A percentile compares a stretch with the other conserved stretches of the same genome.
phyloP scores from a whole-genome alignment of 768 basidiomycete genomes.

The Fistulinella prunicolor region DNA sequence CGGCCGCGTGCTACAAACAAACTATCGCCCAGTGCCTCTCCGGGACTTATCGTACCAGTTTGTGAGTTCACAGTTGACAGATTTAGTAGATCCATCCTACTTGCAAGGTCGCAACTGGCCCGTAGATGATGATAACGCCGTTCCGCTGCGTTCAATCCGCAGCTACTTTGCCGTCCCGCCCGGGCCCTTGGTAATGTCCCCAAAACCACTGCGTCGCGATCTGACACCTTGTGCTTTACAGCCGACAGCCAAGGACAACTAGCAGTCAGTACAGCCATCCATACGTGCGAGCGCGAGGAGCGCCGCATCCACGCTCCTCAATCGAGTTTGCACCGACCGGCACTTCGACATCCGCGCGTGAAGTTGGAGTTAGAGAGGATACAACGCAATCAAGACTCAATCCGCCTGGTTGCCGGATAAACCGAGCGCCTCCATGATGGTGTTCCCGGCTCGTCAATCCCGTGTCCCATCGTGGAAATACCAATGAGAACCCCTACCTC shows the following conservation, averaged over 20 bases:
- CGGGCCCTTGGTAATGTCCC: too few species aligned
- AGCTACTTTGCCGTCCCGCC: too few species aligned
- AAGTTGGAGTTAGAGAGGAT: constrained; percentile 21
- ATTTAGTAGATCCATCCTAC: too few species aligned
- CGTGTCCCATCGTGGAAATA: background rate
- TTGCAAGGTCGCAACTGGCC: too few species aligned
- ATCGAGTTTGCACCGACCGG: background rate
- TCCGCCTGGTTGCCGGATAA: background rate
- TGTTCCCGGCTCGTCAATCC: background rate
- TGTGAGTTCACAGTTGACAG: too few species aligned
- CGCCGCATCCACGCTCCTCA: background rate
- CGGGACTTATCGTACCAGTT: too few species aligned
- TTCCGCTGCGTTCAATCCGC: too few species aligned
- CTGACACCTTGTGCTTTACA: too few species aligned
- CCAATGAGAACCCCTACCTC: background rate
- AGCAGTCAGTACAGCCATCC: background rate
- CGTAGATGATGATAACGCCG: too few species aligned
- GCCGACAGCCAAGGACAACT: background rate
- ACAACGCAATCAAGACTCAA: background rate
- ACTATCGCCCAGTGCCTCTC: too few species aligned
- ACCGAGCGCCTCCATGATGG: background rate
- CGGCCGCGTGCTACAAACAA: too few species aligned
- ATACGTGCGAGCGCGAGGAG: background rate
- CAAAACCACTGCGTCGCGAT: too few species aligned
- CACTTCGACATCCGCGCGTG: background rate